These are phyloP conservation scores for Russula virescens DNA, from an alignment of 768 basidiomycete genomes.

Conservation along the genomic window DNA sequence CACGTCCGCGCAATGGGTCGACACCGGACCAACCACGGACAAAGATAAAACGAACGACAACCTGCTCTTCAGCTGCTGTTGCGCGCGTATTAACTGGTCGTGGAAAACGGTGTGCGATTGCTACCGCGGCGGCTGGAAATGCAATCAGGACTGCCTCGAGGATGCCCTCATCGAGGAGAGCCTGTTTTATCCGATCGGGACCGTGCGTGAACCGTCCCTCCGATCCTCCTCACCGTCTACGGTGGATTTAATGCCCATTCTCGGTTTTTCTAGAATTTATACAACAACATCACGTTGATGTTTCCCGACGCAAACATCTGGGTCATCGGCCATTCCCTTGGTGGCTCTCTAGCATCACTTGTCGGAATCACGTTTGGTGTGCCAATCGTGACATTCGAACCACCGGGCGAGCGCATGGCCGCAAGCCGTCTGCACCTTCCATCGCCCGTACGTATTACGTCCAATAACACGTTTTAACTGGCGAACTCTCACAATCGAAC, in stretches of 20 bases:
- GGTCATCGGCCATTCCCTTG: conserved; percentile 81
- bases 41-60: conserved; percentile 97
- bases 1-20: conserved; percentile 72
- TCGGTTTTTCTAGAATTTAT: conserved; percentile 59
- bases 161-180: conserved; percentile 70
- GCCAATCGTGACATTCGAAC: conserved; percentile 87
- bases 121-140: conserved; percentile 66
- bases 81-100: conserved; percentile 88
- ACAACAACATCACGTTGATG: conserved; percentile 86
- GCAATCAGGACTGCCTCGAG: conserved; percentile 79
- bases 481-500: no score
- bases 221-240: no score
- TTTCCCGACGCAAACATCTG: conserved; percentile 89
- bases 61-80: conserved; percentile 93
- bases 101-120: conserved; percentile 94
- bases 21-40: conserved; percentile 73
- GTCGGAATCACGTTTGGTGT: conserved; percentile 88
- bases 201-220: conserved; percentile 43
- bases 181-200: conserved; percentile 82
- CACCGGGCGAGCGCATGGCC: conserved; percentile 59
- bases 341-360: conserved; percentile 79
- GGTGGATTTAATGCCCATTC: background rate
- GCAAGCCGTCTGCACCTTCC: conserved; percentile 82
- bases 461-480: background rate
- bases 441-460: conserved; percentile 53